Evolutionary conservation across 805 yeast species (phyloP), one percentile per base, ranked within the genome.

Genomic region (Teunomyces gatunensis): DNA sequence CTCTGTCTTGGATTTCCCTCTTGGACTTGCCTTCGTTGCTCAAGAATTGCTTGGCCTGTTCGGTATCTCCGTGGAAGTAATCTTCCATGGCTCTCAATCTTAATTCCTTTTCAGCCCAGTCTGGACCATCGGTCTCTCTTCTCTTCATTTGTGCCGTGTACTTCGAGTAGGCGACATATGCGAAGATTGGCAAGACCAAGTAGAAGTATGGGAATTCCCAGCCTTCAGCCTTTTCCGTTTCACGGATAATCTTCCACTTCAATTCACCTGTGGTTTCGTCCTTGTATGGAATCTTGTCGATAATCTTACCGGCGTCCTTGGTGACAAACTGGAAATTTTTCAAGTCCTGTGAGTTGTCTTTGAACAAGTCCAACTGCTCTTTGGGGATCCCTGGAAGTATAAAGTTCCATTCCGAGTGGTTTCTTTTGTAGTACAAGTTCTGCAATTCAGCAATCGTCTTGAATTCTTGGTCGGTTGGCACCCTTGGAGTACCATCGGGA

Each of bases 21-120:
- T 67, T 62, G 44, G 80, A 73, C 59, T 79, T 78, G 49, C 77
- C 76, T 55, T 70, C 74, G 50, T 78, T 71, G 44, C 81, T 73
- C 61, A 80, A 66, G 57, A 81, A 84, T 49, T 74, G 81, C 52
- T 69, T 68, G 46, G 83, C 84, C 59, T 74, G 74, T 39, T 64
- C 74, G 36, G 75, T 66, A 58, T 73, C 78, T 45, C 79, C 81
- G 52, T 76, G 78, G 69, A 75, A 77, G 54, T 77, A 79, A 55
- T 80, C 80, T 64, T 85, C 89, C 73, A 81, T 81, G 45, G 77
- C 78, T 75, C 95, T 84, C 64, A 85, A 77, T 59, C 87, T 75
- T 66, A 88, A 79, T 71, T 88, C 96, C 63, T 86, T 81, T 63
- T 81, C 80, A 35, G 96, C 96, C 96, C 96, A 88, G 58, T 83